Conservation (phyloP, 192 early-diverging fungal species). For the Entomortierella chlamydospora region DNA sequence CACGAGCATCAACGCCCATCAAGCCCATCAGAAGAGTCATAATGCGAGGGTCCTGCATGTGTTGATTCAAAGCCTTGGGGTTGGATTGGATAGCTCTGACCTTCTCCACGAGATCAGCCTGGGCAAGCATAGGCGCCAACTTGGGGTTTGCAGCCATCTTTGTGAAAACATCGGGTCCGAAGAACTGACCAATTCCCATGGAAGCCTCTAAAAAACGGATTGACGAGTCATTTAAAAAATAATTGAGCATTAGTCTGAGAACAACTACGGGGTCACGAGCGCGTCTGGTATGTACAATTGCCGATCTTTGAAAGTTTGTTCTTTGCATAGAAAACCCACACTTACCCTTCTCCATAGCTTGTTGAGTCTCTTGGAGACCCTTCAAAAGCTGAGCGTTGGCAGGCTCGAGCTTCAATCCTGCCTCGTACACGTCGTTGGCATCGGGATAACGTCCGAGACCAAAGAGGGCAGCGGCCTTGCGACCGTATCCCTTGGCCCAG, state of each 20-base stretch:
- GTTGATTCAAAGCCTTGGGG: conserved; percentile 72
- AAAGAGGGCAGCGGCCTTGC: conserved; percentile 89
- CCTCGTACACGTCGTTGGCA: conserved; percentile 82
- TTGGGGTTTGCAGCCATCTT: conserved; percentile 90
- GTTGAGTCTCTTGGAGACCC: conserved; percentile 80
- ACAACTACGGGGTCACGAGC: too few species aligned
- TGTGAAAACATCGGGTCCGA: conserved; percentile 78
- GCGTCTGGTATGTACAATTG: too few species aligned
- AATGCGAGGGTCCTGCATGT: conserved; percentile 87
- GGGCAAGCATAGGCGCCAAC: conserved; percentile 73
- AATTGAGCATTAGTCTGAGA: neutral
- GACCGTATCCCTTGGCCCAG: conserved; percentile 92
- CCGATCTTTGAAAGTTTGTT: neutral
- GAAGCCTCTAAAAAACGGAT: conserved; percentile 14
- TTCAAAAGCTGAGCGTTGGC: conserved; percentile 80
- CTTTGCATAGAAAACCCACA: neutral
- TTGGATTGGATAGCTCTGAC: conserved; percentile 81
- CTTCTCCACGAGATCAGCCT: conserved; percentile 82
- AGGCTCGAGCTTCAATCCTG: conserved; percentile 84
- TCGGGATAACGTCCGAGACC: conserved; percentile 76
- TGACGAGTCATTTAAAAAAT: neutral
- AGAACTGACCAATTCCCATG: conserved; percentile 70
- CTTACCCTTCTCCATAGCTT: conserved; percentile 62
- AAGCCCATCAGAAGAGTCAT: conserved; percentile 79
- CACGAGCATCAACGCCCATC: conserved; percentile 75